Evolutionary conservation across 1,284 basidiomycete genomes (phyloP).

Genomic region (Agaricales sp.): DNA sequence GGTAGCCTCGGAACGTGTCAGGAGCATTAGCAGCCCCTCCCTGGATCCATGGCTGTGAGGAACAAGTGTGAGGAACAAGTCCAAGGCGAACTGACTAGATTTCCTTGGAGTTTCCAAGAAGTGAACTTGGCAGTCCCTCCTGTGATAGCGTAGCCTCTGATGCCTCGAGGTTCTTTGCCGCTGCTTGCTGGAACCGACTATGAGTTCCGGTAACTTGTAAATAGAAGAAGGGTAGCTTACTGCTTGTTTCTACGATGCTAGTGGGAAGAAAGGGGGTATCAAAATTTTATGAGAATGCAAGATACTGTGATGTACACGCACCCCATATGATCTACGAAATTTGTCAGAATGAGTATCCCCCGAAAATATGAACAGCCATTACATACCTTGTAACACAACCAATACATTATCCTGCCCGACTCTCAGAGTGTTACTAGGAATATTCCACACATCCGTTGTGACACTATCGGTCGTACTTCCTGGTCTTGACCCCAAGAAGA

Average conservation of each 20-base stretch:
- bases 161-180: constrained; percentile 43
- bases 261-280: constrained; percentile 2
- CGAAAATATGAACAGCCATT: background rate
- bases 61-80: background rate
- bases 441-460: constrained; percentile 28
- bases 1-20: constrained; percentile 36
- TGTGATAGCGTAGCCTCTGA: constrained; percentile 34
- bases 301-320: constrained; percentile 13
- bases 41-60: constrained; percentile 14
- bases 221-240: constrained; percentile 20
- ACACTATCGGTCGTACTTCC: constrained; percentile 30
- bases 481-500: constrained; percentile 38
- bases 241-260: constrained; percentile 35
- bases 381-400: constrained; percentile 36
- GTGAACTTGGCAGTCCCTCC: constrained; percentile 29
- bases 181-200: constrained; percentile 24
- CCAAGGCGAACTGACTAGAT: constrained; percentile 23
- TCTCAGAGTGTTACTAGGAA: constrained; percentile 24
- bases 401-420: constrained; percentile 34
- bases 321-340: constrained; percentile 33
- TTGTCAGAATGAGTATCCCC: background rate
- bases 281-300: background rate
- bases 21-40: constrained; percentile 32
- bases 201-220: background rate
- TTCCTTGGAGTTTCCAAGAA: constrained; percentile 43